Percentiles rank a stretch among this genome's conserved stretches.
Evolutionary conservation across 192 early-diverging fungal genomes (phyloP).

Genomic region (Umbelopsis sp.): DNA sequence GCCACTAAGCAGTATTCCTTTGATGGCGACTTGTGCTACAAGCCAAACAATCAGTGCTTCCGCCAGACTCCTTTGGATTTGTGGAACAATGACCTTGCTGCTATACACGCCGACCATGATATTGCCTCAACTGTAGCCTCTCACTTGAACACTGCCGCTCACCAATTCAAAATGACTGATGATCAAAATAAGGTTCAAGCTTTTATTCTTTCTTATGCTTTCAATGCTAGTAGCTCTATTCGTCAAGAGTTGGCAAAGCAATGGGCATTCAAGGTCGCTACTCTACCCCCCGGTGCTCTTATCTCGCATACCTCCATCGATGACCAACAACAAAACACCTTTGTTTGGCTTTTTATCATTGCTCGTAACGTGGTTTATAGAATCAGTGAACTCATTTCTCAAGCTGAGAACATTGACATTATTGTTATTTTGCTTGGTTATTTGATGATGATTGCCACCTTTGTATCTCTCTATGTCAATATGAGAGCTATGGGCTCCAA

Average conservation of each 20-base stretch:
- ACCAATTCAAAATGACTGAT: conserved; percentile 4
- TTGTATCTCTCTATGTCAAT: conserved; percentile 78
- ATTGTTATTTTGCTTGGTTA: conserved; percentile 78
- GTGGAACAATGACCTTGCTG: conserved; percentile 24
- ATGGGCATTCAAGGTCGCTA: conserved; percentile 59
- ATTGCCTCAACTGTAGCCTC: conserved; percentile 37
- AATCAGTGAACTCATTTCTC: conserved; percentile 66
- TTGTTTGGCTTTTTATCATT: conserved; percentile 56
- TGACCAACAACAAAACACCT: conserved; percentile 46
- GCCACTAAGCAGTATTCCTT: conserved; percentile 26
- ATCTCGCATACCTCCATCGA: conserved; percentile 39
- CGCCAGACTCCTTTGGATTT: conserved; percentile 3
- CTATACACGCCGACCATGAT: conserved; percentile 31
- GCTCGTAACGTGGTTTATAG: conserved; percentile 57
- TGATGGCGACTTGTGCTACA: conserved; percentile 45
- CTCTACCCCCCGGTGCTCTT: conserved; percentile 40
- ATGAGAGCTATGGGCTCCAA: conserved; percentile 86
- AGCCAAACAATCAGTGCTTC: conserved; percentile 27
- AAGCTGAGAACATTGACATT: conserved; percentile 77
- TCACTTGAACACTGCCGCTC: conserved; percentile 35
- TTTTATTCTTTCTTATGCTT: conserved; percentile 53
- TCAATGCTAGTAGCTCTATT: conserved; percentile 49
- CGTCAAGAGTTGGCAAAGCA: conserved; percentile 39
- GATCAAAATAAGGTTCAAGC: conserved; percentile 21
- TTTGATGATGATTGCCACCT: conserved; percentile 80